Conservation (phyloP, 225 moss, liverwort and hornwort genomes). For the Bryum argenteum region DNA sequence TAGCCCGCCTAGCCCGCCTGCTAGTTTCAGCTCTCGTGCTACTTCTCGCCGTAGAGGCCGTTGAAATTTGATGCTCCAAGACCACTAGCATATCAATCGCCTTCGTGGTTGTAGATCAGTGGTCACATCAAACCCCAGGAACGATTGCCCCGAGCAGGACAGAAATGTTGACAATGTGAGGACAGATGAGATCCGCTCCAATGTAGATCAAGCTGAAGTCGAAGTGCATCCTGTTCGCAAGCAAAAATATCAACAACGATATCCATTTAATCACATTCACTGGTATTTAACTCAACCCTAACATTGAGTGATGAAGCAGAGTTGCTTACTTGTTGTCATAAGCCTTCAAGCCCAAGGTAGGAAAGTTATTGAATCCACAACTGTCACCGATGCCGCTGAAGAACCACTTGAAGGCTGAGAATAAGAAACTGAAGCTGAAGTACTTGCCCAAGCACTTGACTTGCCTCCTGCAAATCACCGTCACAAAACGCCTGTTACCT, state of each 20-base stretch:
- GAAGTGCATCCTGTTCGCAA: slow-evolving; percentile 71
- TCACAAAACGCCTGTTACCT: slow-evolving; percentile 1
- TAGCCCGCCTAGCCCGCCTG: no score
- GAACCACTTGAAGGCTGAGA: slow-evolving; percentile 88
- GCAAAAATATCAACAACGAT: no score
- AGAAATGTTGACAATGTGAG: slow-evolving; percentile 83
- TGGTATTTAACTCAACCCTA: background rate
- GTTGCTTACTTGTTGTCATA: slow-evolving; percentile 53
- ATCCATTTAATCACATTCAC: background rate
- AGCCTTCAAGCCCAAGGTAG: slow-evolving; percentile 79
- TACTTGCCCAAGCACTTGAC: slow-evolving; percentile 63
- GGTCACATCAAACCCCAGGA: slow-evolving; percentile 97
- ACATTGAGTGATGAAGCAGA: background rate
- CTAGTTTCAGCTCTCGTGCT: no score
- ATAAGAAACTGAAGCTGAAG: slow-evolving; percentile 69
- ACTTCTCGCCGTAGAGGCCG: slow-evolving; percentile 71
- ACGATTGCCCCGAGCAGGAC: slow-evolving; percentile 75
- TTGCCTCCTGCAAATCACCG: slow-evolving; percentile 67
- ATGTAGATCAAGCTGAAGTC: slow-evolving; percentile 88
- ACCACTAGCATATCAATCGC: slow-evolving; percentile 65
- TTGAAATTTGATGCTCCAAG: slow-evolving; percentile 34
- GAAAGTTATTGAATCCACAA: slow-evolving; percentile 84
- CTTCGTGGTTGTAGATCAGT: slow-evolving; percentile 59
- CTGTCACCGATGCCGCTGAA: slow-evolving; percentile 57
- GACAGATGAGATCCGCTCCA: slow-evolving; percentile 88